phyloP scores from a whole-genome alignment of 495 filamentous ascomycete species.

The Saxophila tyrrhenica region DNA sequence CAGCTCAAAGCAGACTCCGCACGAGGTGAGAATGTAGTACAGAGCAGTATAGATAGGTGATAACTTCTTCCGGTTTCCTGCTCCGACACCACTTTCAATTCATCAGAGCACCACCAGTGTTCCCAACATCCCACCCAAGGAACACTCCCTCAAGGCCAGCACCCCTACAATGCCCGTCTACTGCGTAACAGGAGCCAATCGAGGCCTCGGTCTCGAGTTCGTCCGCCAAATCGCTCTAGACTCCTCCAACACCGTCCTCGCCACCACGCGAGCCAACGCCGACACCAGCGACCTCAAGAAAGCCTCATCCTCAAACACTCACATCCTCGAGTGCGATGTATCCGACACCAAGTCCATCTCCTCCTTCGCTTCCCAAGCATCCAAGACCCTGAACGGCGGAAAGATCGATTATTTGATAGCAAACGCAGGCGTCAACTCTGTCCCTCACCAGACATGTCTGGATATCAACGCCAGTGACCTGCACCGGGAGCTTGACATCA shows the following conservation, averaged over 20 bases:
- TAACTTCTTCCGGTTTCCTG: too few relatives aligned
- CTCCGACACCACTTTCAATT: too few relatives aligned
- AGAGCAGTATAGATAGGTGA: too few relatives aligned
- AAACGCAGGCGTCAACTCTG: constrained; percentile 33
- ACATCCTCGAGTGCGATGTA: constrained; percentile 38
- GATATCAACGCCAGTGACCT: constrained; percentile 29
- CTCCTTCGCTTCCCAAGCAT: constrained; percentile 26
- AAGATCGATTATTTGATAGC: constrained; percentile 38
- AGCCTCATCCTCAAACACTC: constrained; percentile 18
- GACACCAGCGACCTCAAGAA: constrained; percentile 26
- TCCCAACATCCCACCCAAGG: neutral
- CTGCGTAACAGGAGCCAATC: constrained; percentile 45
- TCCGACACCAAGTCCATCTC: constrained; percentile 19
- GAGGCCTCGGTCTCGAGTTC: constrained; percentile 45
- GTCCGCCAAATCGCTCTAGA: constrained; percentile 39
- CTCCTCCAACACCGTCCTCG: constrained; percentile 39
- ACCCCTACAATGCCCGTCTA: constrained; percentile 40
- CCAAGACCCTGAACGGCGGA: constrained; percentile 22
- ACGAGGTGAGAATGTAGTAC: too few relatives aligned
- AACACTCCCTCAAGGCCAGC: neutral
- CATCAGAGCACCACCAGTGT: too few relatives aligned
- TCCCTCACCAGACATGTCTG: constrained; percentile 27
- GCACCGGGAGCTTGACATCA: constrained; percentile 22
- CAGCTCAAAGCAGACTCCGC: too few relatives aligned
- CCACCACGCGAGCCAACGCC: constrained; percentile 31